phyloP scores from a whole-genome alignment of 2,329 filamentous ascomycete genomes.

The Diaporthe aspalathi region DNA sequence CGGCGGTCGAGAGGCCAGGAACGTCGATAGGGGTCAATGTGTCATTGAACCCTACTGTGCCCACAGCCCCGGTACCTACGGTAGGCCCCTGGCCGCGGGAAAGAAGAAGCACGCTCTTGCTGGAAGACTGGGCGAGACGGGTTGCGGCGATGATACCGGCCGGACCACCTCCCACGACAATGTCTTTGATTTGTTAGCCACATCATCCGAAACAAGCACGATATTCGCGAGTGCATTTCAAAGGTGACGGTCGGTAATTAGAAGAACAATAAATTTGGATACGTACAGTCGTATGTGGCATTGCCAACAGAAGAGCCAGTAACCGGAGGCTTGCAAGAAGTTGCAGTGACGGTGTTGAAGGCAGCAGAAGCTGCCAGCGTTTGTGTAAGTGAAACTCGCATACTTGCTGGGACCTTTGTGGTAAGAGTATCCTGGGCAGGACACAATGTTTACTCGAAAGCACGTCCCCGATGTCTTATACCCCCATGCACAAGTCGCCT shows the following conservation, averaged over 20 bases:
- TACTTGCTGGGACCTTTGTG: not conserved
- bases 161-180: constrained; percentile 7
- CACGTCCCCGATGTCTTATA: not conserved
- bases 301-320: constrained; percentile 1
- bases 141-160: constrained; percentile 17
- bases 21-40: constrained; percentile 13
- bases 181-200: not conserved
- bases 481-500: not conserved
- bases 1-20: constrained; percentile 14
- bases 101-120: constrained; percentile 22
- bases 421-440: not conserved
- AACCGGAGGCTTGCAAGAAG: not conserved
- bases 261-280: not conserved
- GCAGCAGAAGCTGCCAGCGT: constrained; percentile 5
- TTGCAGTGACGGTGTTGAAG: not conserved
- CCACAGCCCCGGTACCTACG: not conserved
- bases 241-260: too few species aligned
- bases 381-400: constrained; percentile 4
- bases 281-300: constrained; percentile 16
- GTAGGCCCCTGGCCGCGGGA: constrained; percentile 12
- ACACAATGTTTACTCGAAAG: not conserved
- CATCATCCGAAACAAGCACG: not conserved
- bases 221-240: too few species aligned
- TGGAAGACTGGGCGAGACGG: constrained; percentile 18
- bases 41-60: constrained; percentile 1